phyloP scores from a whole-genome alignment of 2,329 filamentous ascomycete genomes.

The Hypoxylon sp. region DNA sequence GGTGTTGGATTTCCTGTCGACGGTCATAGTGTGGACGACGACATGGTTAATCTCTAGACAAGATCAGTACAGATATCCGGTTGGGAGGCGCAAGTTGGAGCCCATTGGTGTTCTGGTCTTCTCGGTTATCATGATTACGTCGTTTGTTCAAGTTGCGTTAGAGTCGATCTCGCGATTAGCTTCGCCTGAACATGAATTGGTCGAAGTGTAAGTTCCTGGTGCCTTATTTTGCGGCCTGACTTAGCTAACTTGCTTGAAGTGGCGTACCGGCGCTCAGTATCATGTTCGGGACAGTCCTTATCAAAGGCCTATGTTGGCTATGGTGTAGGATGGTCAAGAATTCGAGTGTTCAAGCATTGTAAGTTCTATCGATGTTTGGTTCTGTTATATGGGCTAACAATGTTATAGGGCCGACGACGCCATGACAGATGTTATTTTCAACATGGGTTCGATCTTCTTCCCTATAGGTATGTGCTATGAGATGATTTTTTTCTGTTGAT shows the following conservation, averaged over 20 bases:
- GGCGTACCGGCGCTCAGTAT: conserved; percentile 80
- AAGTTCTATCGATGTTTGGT: conserved; percentile 50
- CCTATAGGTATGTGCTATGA: conserved; percentile 70
- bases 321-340: conserved; percentile 91
- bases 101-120: conserved; percentile 86
- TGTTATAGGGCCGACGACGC: conserved; percentile 63
- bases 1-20: conserved; percentile 84
- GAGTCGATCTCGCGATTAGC: conserved; percentile 77
- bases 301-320: conserved; percentile 87
- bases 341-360: conserved; percentile 85
- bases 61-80: conserved; percentile 82
- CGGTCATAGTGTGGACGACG: conserved; percentile 84
- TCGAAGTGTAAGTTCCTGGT: conserved; percentile 69
- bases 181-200: conserved; percentile 73
- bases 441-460: conserved; percentile 89
- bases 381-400: conserved; percentile 12
- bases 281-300: conserved; percentile 84
- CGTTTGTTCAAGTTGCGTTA: conserved; percentile 83
- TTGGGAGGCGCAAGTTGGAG: conserved; percentile 82
- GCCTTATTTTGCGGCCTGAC: neutral
- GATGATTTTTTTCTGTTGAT: conserved; percentile 2
- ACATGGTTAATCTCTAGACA: conserved; percentile 80
- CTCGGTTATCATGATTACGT: conserved; percentile 88
- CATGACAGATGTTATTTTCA: conserved; percentile 87
- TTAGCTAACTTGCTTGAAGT: conserved; percentile 46